phyloP scores from a whole-genome alignment of 2,329 filamentous ascomycete species.

The Arthrinium puccinioides region DNA sequence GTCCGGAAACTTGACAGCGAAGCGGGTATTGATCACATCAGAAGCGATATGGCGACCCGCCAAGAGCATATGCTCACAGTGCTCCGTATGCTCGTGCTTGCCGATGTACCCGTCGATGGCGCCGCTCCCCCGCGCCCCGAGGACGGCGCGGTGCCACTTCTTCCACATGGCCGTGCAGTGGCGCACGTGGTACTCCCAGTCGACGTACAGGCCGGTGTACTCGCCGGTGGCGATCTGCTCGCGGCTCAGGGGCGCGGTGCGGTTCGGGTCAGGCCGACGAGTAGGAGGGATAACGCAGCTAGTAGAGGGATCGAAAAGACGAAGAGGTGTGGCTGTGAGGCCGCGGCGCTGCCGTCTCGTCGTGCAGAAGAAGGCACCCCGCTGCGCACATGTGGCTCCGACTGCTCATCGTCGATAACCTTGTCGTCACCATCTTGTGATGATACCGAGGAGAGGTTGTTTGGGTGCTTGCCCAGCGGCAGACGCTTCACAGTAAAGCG shows the following conservation, averaged over 20 bases:
- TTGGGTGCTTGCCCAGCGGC: no score
- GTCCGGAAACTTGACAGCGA: background rate
- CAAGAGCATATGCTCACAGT: slow-evolving; percentile 11
- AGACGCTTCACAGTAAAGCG: no score
- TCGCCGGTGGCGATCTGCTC: slow-evolving; percentile 8
- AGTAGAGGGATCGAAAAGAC: no score
- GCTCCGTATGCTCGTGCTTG: slow-evolving; percentile 10
- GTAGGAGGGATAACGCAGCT: no score
- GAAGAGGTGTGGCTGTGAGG: no score
- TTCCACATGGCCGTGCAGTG: slow-evolving; percentile 16
- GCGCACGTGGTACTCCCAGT: slow-evolving; percentile 11
- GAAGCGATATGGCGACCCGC: background rate
- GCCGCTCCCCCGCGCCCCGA: background rate
- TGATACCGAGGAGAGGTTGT: no score
- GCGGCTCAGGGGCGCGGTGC: slow-evolving; percentile 5
- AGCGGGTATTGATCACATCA: background rate
- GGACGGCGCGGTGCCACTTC: slow-evolving; percentile 12
- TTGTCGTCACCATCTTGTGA: no score
- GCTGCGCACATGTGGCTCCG: no score
- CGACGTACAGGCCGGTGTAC: slow-evolving; percentile 8
- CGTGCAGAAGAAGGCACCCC: no score
- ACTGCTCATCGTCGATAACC: no score
- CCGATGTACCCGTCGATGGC: slow-evolving; percentile 14
- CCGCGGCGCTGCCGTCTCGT: no score
- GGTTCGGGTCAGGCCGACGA: slow-evolving; percentile 8